phyloP scores from a whole-genome alignment of 2,329 filamentous ascomycete species.

The Lasiodiplodia citricola region DNA sequence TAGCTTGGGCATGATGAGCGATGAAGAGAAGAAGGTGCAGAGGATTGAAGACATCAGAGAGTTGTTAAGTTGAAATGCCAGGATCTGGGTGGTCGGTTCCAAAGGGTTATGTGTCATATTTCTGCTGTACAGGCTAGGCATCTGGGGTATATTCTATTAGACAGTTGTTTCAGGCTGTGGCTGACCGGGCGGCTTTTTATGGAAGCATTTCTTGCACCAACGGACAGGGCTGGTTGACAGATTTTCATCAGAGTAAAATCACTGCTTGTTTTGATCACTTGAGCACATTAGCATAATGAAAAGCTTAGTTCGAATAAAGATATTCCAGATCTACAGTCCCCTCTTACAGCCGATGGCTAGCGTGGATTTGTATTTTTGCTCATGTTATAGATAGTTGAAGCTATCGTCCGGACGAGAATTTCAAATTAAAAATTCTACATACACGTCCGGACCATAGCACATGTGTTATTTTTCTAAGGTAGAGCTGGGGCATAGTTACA shows the following conservation, averaged over 20 bases:
- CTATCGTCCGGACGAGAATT: too few relatives aligned
- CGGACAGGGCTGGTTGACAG: background rate
- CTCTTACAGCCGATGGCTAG: too few relatives aligned
- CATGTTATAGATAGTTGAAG: too few relatives aligned
- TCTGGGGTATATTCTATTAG: background rate
- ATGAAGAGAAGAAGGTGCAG: constrained; percentile 89
- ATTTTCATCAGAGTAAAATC: background rate
- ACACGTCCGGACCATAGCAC: too few relatives aligned
- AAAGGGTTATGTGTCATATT: background rate
- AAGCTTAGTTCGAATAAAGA: background rate
- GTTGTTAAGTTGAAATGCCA: constrained; percentile 66
- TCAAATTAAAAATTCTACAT: too few relatives aligned
- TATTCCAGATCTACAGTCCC: too few relatives aligned
- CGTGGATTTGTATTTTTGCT: too few relatives aligned
- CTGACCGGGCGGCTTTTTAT: background rate
- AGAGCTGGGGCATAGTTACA: too few relatives aligned
- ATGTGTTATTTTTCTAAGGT: too few relatives aligned
- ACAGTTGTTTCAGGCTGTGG: background rate
- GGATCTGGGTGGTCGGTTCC: background rate
- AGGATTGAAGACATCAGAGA: constrained; percentile 94
- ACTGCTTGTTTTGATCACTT: background rate
- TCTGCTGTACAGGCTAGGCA: background rate
- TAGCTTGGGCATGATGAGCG: constrained; percentile 90
- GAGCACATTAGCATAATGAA: background rate
- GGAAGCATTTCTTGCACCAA: background rate